These are phyloP conservation scores for Capillidium rhysosporum DNA, from an alignment of 371 early-diverging fungal genomes.

Conservation along the genomic window DNA sequence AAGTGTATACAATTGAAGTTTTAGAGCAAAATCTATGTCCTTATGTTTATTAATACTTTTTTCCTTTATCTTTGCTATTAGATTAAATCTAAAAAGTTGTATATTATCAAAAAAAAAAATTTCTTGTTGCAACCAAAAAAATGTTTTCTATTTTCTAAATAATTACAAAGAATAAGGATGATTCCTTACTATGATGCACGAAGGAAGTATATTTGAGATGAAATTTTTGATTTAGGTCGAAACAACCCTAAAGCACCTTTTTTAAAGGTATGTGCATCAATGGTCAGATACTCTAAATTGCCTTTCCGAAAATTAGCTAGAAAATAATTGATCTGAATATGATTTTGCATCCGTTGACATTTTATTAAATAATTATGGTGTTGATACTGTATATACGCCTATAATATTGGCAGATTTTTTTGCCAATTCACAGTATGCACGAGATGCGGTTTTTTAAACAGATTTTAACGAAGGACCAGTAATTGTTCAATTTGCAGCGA, in stretches of 20 bases:
- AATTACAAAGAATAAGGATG: too few relatives aligned
- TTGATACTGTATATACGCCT: constrained; percentile 89
- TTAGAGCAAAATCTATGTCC: too few relatives aligned
- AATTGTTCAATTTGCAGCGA: constrained; percentile 87
- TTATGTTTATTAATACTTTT: too few relatives aligned
- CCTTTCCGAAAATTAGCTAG: constrained; percentile 81
- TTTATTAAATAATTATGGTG: constrained; percentile 41
- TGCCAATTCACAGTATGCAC: constrained; percentile 53
- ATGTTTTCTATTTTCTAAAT: too few relatives aligned
- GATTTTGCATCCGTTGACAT: neutral
- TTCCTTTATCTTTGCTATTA: too few relatives aligned
- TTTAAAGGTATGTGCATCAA: constrained; percentile 63
- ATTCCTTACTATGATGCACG: too few relatives aligned
- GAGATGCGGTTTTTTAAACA: constrained; percentile 66
- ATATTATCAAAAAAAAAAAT: too few relatives aligned
- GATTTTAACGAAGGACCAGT: constrained; percentile 57
- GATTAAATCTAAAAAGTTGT: too few relatives aligned
- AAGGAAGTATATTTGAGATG: too few relatives aligned
- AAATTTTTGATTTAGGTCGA: too few relatives aligned
- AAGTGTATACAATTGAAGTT: too few relatives aligned
- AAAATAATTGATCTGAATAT: constrained; percentile 20
- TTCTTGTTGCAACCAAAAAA: too few relatives aligned
- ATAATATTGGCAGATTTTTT: constrained; percentile 96
- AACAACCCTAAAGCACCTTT: neutral
- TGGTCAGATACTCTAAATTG: constrained; percentile 93